These are phyloP conservation scores for Dipteronia sinensis DNA, from an alignment of 345 rosid genomes.

Conservation along the genomic window DNA sequence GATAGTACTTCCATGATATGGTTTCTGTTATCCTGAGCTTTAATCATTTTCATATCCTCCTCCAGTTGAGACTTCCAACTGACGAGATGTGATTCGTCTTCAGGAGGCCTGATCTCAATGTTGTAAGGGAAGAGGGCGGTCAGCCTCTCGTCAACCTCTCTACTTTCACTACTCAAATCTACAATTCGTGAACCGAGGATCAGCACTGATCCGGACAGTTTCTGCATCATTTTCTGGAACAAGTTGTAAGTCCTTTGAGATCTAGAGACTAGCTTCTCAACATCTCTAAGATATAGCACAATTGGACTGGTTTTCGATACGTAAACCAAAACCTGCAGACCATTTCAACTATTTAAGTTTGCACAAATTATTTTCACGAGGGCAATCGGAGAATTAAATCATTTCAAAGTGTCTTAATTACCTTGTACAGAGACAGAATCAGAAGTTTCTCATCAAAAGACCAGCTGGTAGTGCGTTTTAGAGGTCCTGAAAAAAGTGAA, in stretches of 20 bases:
- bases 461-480: slow-evolving; percentile 68
- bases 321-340: slow-evolving; percentile 65
- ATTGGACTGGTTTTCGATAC: slow-evolving; percentile 78
- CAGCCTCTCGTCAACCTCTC: slow-evolving; percentile 68
- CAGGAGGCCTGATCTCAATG: slow-evolving; percentile 86
- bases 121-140: slow-evolving; percentile 77
- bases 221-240: slow-evolving; percentile 76
- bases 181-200: slow-evolving; percentile 80
- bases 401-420: slow-evolving; percentile 22
- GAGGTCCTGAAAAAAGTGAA: slow-evolving; percentile 44
- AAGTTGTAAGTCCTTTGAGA: slow-evolving; percentile 70
- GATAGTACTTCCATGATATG: slow-evolving; percentile 92
- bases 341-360: not conserved
- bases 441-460: slow-evolving; percentile 87
- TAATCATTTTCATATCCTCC: slow-evolving; percentile 93
- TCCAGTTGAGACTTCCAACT: slow-evolving; percentile 95
- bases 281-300: slow-evolving; percentile 82
- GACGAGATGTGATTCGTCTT: slow-evolving; percentile 72
- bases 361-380: not conserved
- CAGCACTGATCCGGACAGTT: slow-evolving; percentile 75
- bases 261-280: slow-evolving; percentile 60
- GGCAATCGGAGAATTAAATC: not conserved
- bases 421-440: slow-evolving; percentile 83
- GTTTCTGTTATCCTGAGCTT: slow-evolving; percentile 85
- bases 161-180: slow-evolving; percentile 44